Evolutionary conservation across 257 asterid species (phyloP), one percentile per base, ranked within the genome.

Genomic region (Cinchona pubescens): DNA sequence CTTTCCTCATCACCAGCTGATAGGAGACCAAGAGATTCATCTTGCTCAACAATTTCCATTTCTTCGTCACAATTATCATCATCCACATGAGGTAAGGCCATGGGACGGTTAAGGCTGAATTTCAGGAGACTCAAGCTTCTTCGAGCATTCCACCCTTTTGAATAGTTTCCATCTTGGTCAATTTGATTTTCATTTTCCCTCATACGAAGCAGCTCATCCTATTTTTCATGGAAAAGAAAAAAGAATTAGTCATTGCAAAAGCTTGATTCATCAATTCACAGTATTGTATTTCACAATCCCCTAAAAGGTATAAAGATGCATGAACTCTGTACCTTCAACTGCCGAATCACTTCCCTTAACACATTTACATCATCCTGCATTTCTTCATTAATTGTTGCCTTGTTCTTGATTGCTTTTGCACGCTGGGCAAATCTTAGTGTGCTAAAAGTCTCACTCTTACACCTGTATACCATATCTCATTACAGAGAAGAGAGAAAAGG

Each of bases 361-460:
- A 88, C 92, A 79, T 88, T 91, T 53, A 95, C 98, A 80, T 95
- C 97, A 74, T 93, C 94, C 81, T 91, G 98, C 97, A 91, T 87
- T 84, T 92, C 99, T 87, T 95, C 99, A 71, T 95, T 95, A 35
- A 91, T 79, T 71, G 83, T 82, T 78, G 99, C 98, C 87, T 89
- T 92, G 78, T 95, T 95, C 90, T 90, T 95, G 76, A 95, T 91
- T 76, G 98, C 97, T 88, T 95, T 95, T 42, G 99, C 99, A 42
- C 99, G 96, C 77, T 95, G 98, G 59, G 99, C 99, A 83, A 95
- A 95, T 87, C 98, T 90, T 83, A 95, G 83, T 40, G 99, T 92
- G 83, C 99, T 90, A 69, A 92, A 86, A 58, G 94, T 91, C 92
- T 95, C 99, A 23, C 82, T 88, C 90, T 87, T 90, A 79, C 96